phyloP scores from a whole-genome alignment of 441 rosid genomes.

The Corymbia calophylla region DNA sequence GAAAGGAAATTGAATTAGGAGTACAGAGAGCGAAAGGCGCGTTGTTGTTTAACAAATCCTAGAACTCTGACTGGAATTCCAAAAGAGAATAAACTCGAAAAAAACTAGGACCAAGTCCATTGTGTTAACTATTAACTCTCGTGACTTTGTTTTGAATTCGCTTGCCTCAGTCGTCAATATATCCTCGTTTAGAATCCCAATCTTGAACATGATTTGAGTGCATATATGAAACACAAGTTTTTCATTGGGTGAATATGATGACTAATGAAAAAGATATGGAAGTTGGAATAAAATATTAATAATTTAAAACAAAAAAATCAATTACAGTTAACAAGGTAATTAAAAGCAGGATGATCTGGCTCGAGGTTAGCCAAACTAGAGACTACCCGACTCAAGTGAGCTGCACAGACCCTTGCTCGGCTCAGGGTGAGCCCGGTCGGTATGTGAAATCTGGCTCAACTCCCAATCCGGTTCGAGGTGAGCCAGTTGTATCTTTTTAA shows the following conservation, averaged over 20 bases:
- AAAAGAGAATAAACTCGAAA: neutral
- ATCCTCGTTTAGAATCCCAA: neutral
- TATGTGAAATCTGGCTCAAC: too few species aligned
- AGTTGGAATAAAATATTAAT: neutral
- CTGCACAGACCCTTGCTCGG: fast-evolving
- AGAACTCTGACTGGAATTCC: neutral
- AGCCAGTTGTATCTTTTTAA: too few species aligned
- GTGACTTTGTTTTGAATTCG: neutral
- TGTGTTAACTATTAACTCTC: neutral
- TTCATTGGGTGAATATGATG: neutral
- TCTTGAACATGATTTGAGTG: too few species aligned
- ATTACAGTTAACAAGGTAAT: neutral
- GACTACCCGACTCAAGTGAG: neutral
- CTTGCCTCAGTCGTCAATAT: neutral
- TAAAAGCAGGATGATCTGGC: neutral
- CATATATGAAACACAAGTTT: neutral
- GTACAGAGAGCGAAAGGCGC: too few species aligned
- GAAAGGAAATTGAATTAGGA: neutral
- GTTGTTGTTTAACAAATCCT: neutral
- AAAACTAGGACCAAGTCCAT: neutral
- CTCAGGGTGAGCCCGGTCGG: neutral
- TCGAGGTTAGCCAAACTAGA: neutral
- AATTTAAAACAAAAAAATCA: neutral
- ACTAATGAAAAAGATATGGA: neutral
- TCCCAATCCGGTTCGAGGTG: too few species aligned